Base-by-base conservation (phyloP, 1,139 yeast genomes). In the Scheffersomyces titani region DNA sequence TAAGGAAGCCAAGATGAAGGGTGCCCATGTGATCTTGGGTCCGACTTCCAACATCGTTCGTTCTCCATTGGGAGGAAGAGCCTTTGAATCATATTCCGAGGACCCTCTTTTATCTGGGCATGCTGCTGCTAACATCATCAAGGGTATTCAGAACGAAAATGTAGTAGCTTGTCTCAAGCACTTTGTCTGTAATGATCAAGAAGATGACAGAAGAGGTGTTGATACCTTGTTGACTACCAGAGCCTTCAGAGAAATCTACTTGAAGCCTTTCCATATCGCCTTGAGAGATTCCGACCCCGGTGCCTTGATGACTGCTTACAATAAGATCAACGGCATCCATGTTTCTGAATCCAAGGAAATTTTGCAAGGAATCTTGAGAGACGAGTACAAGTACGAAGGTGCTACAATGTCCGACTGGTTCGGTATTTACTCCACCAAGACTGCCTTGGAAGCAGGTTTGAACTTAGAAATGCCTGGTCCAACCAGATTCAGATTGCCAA, bases 21-120 rank as follows among this genome's bases (percentile, higher is more conserved):
- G 75, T 3, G 75, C 73, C 21, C 74, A 71, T 57, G 70, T 71
- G 47, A 70, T 73, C 40, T 68, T 74, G 57, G 78, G 77, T 7
- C 77, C 78, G 18, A 74, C 77, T 51, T 69, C 73, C 56, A 73
- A 72, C 56, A 72, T 72, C 60, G 73, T 56, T 19, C 64, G 74
- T 60, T 71, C 73, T 51, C 77, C 77, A 5, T 65, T 73, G 51
- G 78, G 78, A 11, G 78, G 78, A 5, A 63, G 77, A 57, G 75
- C 76, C 3, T 74, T 73, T 55, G 77, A 74, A 59, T 67, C 72
- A 44, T 74, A 70, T 55, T 67, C 72, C 21, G 77, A 74, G 61
- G 77, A 74, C 58, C 77, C 77, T 16, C 64, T 67, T 54, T 68
- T 74, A 52, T 69, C 76, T 0, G 78, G 77, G 18, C 62, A 66